phyloP scores from a whole-genome alignment of 192 early-diverging fungal species.

The Podila verticillata region DNA sequence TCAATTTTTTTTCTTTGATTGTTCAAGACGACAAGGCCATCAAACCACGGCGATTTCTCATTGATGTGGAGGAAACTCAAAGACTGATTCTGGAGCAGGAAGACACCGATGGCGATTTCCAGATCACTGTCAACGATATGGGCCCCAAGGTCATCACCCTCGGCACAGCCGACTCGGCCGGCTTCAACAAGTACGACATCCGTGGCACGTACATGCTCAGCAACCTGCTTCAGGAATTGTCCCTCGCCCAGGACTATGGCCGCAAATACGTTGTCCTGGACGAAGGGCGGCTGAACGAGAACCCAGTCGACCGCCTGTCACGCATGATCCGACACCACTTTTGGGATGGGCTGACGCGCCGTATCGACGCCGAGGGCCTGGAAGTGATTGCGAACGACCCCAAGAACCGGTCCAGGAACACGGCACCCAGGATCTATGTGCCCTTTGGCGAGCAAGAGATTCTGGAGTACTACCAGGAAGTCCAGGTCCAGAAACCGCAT shows the following conservation, averaged over 20 bases:
- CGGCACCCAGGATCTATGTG: slow-evolving; percentile 89
- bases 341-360: slow-evolving; percentile 94
- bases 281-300: slow-evolving; percentile 91
- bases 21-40: slow-evolving; percentile 63
- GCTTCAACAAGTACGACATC: slow-evolving; percentile 88
- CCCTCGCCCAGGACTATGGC: slow-evolving; percentile 88
- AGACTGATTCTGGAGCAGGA: slow-evolving; percentile 87
- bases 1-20: too few species aligned
- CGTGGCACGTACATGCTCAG: slow-evolving; percentile 96
- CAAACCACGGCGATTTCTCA: slow-evolving; percentile 80
- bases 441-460: slow-evolving; percentile 85
- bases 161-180: slow-evolving; percentile 86
- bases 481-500: slow-evolving; percentile 70
- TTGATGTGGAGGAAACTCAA: slow-evolving; percentile 88
- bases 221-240: slow-evolving; percentile 95
- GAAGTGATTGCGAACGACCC: slow-evolving; percentile 92
- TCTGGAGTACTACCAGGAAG: slow-evolving; percentile 80
- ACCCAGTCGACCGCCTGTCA: slow-evolving; percentile 89
- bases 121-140: slow-evolving; percentile 92
- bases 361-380: slow-evolving; percentile 87
- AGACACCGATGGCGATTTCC: slow-evolving; percentile 94
- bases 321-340: slow-evolving; percentile 93
- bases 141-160: slow-evolving; percentile 92
- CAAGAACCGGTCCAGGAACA: slow-evolving; percentile 84
- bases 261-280: slow-evolving; percentile 89